Conservation (phyloP, 148 eudicot genomes). For the Polygonum aviculare region DNA sequence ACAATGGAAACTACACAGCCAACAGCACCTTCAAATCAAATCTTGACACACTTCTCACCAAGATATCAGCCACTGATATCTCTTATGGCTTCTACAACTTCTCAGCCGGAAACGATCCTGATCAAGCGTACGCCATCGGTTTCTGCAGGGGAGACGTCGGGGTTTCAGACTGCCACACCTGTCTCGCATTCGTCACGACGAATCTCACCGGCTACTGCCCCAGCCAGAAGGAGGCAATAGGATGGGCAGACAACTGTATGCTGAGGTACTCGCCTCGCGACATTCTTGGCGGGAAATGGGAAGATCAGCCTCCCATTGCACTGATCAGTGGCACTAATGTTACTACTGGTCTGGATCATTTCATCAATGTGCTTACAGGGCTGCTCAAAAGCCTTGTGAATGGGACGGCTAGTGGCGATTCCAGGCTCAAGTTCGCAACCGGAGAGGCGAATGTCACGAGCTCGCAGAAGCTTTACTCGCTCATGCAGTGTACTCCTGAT, state of each 20-base stretch:
- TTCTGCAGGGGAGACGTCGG: constrained; percentile 20
- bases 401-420: constrained; percentile 17
- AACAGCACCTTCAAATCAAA: constrained; percentile 22
- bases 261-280: constrained; percentile 11
- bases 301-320: neutral
- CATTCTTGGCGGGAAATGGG: constrained; percentile 1
- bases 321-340: constrained; percentile 2
- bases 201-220: constrained; percentile 15
- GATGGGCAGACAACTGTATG: constrained; percentile 17
- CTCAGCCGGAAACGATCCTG: constrained; percentile 21
- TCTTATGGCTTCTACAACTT: constrained; percentile 35
- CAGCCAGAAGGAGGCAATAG: constrained; percentile 15
- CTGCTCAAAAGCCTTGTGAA: neutral
- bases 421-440: constrained; percentile 23
- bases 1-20: constrained; percentile 17
- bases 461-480: constrained; percentile 12
- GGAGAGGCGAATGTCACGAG: constrained; percentile 7
- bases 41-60: constrained; percentile 14
- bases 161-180: constrained; percentile 9
- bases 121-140: constrained; percentile 21
- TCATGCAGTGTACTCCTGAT: constrained; percentile 24
- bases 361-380: neutral
- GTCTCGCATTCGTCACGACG: constrained; percentile 5
- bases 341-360: constrained; percentile 5
- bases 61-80: constrained; percentile 16